These are phyloP conservation scores for Globisporangium irregulare DNA, from an alignment of 352 stramenopile genomes.

Conservation along the genomic window DNA sequence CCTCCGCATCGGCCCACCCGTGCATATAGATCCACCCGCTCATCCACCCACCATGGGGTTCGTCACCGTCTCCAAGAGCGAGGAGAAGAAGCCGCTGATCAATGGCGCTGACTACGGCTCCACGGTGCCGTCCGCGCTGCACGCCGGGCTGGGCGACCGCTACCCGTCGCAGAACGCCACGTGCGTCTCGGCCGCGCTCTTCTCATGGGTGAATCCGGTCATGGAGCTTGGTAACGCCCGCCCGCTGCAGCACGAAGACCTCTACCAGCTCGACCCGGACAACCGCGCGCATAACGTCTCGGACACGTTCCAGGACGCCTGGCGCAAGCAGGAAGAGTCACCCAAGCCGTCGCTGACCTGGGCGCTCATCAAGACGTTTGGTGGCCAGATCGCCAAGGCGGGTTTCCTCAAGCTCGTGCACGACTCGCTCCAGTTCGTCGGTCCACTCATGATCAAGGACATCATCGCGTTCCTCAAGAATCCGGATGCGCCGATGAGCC, in stretches of 20 bases:
- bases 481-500: constrained; percentile 44
- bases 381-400: constrained; percentile 45
- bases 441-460: constrained; percentile 77
- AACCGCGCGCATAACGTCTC: constrained; percentile 60
- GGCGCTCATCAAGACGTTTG: constrained; percentile 51
- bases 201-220: constrained; percentile 87
- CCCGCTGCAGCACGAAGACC: constrained; percentile 74
- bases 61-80: constrained; percentile 13
- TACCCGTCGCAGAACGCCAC: constrained; percentile 54
- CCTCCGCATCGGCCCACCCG: neutral
- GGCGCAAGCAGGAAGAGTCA: constrained; percentile 31
- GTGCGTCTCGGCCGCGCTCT: constrained; percentile 68
- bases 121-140: neutral
- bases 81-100: constrained; percentile 35
- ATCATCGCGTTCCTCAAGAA: constrained; percentile 82
- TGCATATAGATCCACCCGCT: neutral
- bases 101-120: constrained; percentile 13
- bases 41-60: constrained; percentile 3
- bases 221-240: constrained; percentile 82
- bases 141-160: constrained; percentile 47
- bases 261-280: constrained; percentile 77
- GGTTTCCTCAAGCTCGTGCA: constrained; percentile 79
- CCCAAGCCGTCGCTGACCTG: constrained; percentile 49
- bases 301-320: constrained; percentile 43
- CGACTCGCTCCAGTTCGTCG: constrained; percentile 84